Conservation (phyloP, 2,329 filamentous ascomycete species). For the Tolypocladium cylindrosporum region DNA sequence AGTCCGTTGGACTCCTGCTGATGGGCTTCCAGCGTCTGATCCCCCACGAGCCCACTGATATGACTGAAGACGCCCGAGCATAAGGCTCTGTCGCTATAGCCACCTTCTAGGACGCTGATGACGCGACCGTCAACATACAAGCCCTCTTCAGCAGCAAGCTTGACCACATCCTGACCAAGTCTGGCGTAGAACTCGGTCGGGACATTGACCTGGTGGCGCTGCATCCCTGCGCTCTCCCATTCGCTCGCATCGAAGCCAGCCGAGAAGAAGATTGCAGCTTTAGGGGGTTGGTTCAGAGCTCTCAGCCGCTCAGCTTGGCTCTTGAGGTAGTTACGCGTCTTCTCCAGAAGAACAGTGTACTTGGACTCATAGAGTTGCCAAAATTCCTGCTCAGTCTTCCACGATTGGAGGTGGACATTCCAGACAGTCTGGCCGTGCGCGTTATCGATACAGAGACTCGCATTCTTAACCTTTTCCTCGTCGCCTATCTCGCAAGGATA, state of each 20-base stretch:
- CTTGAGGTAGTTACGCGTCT: constrained; percentile 68
- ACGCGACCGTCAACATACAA: constrained; percentile 72
- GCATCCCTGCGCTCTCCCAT: constrained; percentile 88
- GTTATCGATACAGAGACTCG: constrained; percentile 88
- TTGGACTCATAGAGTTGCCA: constrained; percentile 78
- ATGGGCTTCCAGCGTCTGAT: constrained; percentile 28
- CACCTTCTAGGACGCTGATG: constrained; percentile 89
- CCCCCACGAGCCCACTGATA: constrained; percentile 66
- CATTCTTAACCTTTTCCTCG: constrained; percentile 83
- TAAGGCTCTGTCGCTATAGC: constrained; percentile 87
- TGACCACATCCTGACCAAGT: constrained; percentile 77
- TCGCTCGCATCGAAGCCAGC: constrained; percentile 96
- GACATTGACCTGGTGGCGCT: constrained; percentile 89
- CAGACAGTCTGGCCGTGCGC: constrained; percentile 90
- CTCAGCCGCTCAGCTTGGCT: constrained; percentile 58
- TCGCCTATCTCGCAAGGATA: constrained; percentile 96
- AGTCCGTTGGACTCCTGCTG: constrained; percentile 29
- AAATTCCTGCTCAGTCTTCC: constrained; percentile 75
- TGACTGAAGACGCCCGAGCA: constrained; percentile 86
- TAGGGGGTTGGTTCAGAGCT: constrained; percentile 51
- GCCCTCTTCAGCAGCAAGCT: constrained; percentile 69
- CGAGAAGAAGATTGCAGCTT: constrained; percentile 85
- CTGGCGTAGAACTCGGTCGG: constrained; percentile 94
- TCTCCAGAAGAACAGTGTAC: constrained; percentile 69
- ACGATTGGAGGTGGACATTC: constrained; percentile 89